Conservation (phyloP, 2,329 filamentous ascomycete genomes). For the Nemania diffusa region DNA sequence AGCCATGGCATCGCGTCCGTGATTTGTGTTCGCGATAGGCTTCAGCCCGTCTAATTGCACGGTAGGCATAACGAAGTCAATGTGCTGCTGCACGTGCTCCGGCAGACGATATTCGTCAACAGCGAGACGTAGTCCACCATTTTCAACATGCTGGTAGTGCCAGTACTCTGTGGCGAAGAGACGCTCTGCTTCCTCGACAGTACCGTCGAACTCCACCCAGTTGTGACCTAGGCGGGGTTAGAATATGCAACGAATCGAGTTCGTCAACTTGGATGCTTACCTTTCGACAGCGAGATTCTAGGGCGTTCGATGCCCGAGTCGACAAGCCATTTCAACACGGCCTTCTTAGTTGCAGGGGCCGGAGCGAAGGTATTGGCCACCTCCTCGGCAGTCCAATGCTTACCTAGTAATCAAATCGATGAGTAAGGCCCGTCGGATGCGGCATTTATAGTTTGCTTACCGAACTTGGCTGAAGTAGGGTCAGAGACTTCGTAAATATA, state of each 20-base stretch:
- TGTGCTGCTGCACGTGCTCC: constrained; percentile 49
- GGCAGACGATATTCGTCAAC: constrained; percentile 57
- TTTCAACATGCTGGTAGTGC: constrained; percentile 48
- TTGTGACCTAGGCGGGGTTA: constrained; percentile 49
- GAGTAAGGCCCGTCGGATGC: background rate
- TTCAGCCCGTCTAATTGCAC: constrained; percentile 51
- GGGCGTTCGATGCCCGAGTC: constrained; percentile 60
- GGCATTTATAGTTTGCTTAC: constrained; percentile 43
- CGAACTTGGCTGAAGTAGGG: constrained; percentile 57
- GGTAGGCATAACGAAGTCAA: constrained; percentile 57
- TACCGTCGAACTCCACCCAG: constrained; percentile 66
- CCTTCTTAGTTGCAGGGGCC: constrained; percentile 56
- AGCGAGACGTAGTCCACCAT: constrained; percentile 52
- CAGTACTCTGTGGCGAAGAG: constrained; percentile 63
- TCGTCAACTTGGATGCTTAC: constrained; percentile 35
- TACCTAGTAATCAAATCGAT: constrained; percentile 22
- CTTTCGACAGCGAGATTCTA: constrained; percentile 61
- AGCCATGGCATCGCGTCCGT: constrained; percentile 16
- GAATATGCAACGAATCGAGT: background rate
- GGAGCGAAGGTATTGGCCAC: constrained; percentile 58
- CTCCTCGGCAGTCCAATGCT: constrained; percentile 57
- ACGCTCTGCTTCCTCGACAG: constrained; percentile 62
- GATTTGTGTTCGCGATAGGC: constrained; percentile 33
- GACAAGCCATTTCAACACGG: constrained; percentile 65
- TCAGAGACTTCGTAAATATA: constrained; percentile 57